Evolutionary conservation across 495 filamentous ascomycete genomes (phyloP).

Genomic region (Penicillium cataractarum): DNA sequence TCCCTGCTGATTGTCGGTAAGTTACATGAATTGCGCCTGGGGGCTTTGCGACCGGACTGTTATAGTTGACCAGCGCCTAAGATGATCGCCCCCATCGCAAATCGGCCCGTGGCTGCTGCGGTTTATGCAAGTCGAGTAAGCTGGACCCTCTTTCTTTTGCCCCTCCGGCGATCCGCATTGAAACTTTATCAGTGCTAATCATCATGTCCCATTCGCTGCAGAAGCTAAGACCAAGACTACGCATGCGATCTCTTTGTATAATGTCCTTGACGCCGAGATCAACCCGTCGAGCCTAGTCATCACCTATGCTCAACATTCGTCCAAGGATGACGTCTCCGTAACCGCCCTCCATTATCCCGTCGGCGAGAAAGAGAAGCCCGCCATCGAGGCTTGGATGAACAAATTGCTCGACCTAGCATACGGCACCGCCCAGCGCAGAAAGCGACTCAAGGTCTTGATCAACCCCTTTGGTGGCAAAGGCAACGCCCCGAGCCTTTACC

Average conservation of each 20-base stretch:
- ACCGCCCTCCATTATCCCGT: constrained; percentile 64
- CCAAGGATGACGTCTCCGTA: constrained; percentile 60
- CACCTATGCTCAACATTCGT: constrained; percentile 66
- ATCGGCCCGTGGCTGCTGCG: constrained; percentile 43
- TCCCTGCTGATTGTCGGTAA: constrained; percentile 66
- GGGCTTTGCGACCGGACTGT: background rate
- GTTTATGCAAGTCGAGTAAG: constrained; percentile 42
- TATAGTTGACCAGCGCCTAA: constrained; percentile 14
- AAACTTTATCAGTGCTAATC: constrained; percentile 26
- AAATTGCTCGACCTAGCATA: constrained; percentile 72
- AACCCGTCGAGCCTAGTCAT: constrained; percentile 66
- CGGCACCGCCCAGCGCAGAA: constrained; percentile 66
- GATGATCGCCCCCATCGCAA: constrained; percentile 40
- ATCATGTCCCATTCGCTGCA: constrained; percentile 3
- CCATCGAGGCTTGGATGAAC: constrained; percentile 61
- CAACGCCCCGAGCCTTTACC: constrained; percentile 71
- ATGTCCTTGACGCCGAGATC: constrained; percentile 80
- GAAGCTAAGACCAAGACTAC: constrained; percentile 39
- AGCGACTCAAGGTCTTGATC: constrained; percentile 82
- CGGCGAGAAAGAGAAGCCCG: constrained; percentile 51
- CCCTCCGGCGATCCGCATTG: constrained; percentile 16
- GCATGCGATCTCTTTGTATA: constrained; percentile 72
- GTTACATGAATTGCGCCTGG: constrained; percentile 1
- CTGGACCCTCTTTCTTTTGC: constrained; percentile 11
- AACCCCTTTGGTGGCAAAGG: constrained; percentile 92